Conservation (phyloP, 2,329 filamentous ascomycete genomes). For the Beauveria australis region DNA sequence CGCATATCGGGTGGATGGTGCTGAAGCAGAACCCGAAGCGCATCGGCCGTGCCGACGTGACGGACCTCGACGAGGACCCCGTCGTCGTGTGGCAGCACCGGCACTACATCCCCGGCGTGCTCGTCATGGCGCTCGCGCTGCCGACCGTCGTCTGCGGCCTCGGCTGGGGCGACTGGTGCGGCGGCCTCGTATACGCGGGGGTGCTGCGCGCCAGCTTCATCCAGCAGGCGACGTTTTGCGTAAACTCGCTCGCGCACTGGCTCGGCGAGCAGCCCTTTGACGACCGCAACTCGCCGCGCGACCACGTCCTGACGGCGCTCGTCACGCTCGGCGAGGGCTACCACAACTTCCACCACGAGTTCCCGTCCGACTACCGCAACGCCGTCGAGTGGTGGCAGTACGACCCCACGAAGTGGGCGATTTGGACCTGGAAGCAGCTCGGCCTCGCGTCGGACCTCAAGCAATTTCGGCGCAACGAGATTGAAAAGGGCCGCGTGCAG, state of each 20-base stretch:
- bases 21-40: constrained; percentile 90
- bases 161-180: constrained; percentile 71
- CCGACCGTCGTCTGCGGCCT: constrained; percentile 69
- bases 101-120: constrained; percentile 73
- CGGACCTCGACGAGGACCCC: constrained; percentile 77
- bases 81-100: constrained; percentile 84
- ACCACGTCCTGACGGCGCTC: constrained; percentile 78
- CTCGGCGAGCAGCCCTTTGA: constrained; percentile 89
- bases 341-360: constrained; percentile 95
- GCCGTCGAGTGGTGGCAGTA: constrained; percentile 88
- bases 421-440: constrained; percentile 76
- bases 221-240: constrained; percentile 87
- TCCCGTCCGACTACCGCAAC: constrained; percentile 88
- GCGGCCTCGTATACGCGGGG: constrained; percentile 77
- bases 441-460: constrained; percentile 82
- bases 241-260: constrained; percentile 88
- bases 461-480: constrained; percentile 86
- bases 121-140: constrained; percentile 69
- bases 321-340: constrained; percentile 84
- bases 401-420: constrained; percentile 85
- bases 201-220: constrained; percentile 84
- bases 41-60: constrained; percentile 80
- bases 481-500: constrained; percentile 84
- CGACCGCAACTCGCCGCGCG: constrained; percentile 83
- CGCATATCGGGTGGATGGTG: constrained; percentile 77